A percentile compares a stretch with the other conserved stretches of the same genome.
phyloP scores from a whole-genome alignment of 2,329 filamentous ascomycete genomes.

The Trichophyton equinum region DNA sequence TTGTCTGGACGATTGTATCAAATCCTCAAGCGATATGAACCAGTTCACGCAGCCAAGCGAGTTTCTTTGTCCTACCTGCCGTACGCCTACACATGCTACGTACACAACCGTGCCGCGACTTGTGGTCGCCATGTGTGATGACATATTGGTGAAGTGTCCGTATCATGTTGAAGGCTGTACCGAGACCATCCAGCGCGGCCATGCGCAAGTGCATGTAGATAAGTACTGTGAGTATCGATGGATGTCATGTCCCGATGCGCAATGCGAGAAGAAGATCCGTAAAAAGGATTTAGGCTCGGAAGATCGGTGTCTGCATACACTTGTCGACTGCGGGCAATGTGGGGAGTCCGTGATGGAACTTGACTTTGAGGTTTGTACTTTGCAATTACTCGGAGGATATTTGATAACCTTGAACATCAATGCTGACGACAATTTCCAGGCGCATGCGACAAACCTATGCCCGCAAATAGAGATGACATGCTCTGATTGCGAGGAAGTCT shows the following conservation, averaged over 20 bases:
- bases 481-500: constrained; percentile 25
- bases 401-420: background rate
- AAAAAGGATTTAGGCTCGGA: constrained; percentile 43
- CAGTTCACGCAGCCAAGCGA: constrained; percentile 14
- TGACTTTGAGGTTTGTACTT: constrained; percentile 38
- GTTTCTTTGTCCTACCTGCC: constrained; percentile 46
- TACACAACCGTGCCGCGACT: constrained; percentile 41
- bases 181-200: constrained; percentile 42
- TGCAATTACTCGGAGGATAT: background rate
- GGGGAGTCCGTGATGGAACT: constrained; percentile 41
- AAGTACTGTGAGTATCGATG: constrained; percentile 47
- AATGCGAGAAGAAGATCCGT: constrained; percentile 41
- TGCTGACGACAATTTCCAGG: constrained; percentile 15
- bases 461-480: constrained; percentile 26
- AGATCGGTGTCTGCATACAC: constrained; percentile 40
- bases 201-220: constrained; percentile 47
- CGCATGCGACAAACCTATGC: constrained; percentile 28
- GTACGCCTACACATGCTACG: constrained; percentile 31
- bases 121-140: constrained; percentile 49
- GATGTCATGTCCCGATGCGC: constrained; percentile 39
- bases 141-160: constrained; percentile 48
- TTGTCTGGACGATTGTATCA: constrained; percentile 42
- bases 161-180: constrained; percentile 43
- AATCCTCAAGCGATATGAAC: constrained; percentile 19
- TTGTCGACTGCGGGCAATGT: constrained; percentile 42